Evolutionary conservation across 345 rosid species (phyloP).

Genomic region (Populus euphratica): DNA sequence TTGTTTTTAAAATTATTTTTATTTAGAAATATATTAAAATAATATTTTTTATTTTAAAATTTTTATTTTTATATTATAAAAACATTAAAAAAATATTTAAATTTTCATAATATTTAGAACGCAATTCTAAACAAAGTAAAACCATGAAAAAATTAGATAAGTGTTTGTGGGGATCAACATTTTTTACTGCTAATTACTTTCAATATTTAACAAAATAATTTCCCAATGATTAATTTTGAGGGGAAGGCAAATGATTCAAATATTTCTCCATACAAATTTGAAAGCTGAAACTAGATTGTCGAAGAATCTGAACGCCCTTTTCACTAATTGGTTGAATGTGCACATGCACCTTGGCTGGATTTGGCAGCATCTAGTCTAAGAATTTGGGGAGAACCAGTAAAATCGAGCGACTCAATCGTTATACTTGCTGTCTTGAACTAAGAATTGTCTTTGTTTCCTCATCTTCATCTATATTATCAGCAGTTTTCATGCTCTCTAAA

Average conservation of each 20-base stretch:
- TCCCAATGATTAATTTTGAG: too few relatives aligned
- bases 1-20: too few relatives aligned
- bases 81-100: too few relatives aligned
- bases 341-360: background rate
- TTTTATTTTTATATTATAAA: too few relatives aligned
- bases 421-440: background rate
- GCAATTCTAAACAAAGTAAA: too few relatives aligned
- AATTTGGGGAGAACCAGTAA: background rate
- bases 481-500: slow-evolving; percentile 22
- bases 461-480: slow-evolving; percentile 21
- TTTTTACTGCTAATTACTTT: too few relatives aligned
- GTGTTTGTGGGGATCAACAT: too few relatives aligned
- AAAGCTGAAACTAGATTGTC: background rate
- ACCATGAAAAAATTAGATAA: too few relatives aligned
- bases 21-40: too few relatives aligned
- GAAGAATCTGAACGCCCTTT: background rate
- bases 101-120: too few relatives aligned
- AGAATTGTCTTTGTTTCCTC: slow-evolving; percentile 28
- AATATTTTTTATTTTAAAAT: too few relatives aligned
- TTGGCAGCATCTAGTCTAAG: background rate
- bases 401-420: background rate
- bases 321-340: background rate
- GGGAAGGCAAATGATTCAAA: background rate
- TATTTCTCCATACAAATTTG: background rate
- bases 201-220: too few relatives aligned